A percentile compares a stretch with the other conserved stretches of the same genome.
Evolutionary conservation across 805 yeast species (phyloP).

Genomic region (Cyberlindnera mycetangii): DNA sequence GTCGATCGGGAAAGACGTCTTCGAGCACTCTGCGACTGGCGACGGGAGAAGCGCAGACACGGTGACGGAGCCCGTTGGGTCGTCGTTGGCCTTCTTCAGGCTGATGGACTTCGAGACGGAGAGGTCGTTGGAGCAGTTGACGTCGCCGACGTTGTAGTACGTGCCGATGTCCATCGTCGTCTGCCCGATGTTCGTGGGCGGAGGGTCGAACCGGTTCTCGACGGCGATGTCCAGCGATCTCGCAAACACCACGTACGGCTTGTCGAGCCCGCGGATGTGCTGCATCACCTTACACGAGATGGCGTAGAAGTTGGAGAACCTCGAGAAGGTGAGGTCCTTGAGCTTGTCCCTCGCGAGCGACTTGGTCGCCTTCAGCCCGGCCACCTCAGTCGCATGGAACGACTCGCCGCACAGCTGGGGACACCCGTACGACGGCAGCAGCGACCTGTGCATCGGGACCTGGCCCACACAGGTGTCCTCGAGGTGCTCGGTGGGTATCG

Average conservation of each 20-base stretch:
- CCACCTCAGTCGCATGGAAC: constrained; percentile 16
- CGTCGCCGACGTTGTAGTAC: constrained; percentile 15
- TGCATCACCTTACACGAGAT: constrained; percentile 18
- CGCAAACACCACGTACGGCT: constrained; percentile 18
- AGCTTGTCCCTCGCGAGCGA: constrained; percentile 2
- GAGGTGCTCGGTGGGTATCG: constrained; percentile 16
- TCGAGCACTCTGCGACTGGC: constrained; percentile 3
- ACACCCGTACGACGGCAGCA: constrained; percentile 20
- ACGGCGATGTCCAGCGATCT: constrained; percentile 22
- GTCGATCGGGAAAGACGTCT: constrained; percentile 11
- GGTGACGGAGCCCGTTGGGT: constrained; percentile 11
- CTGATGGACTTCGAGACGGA: constrained; percentile 15
- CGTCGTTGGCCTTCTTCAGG: constrained; percentile 3
- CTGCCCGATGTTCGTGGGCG: constrained; percentile 14
- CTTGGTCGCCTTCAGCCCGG: constrained; percentile 15
- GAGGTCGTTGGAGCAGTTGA: constrained; percentile 13
- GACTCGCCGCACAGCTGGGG: constrained; percentile 19
- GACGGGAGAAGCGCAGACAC: constrained; percentile 14
- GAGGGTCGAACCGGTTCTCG: not conserved
- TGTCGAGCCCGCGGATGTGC: constrained; percentile 11
- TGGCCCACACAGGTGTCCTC: constrained; percentile 16
- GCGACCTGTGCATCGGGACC: constrained; percentile 6
- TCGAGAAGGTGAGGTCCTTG: constrained; percentile 4
- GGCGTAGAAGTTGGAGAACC: constrained; percentile 18
- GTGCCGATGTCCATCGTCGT: constrained; percentile 9